phyloP scores from a whole-genome alignment of 345 rosid genomes.

The Eucalyptus tenuipes region DNA sequence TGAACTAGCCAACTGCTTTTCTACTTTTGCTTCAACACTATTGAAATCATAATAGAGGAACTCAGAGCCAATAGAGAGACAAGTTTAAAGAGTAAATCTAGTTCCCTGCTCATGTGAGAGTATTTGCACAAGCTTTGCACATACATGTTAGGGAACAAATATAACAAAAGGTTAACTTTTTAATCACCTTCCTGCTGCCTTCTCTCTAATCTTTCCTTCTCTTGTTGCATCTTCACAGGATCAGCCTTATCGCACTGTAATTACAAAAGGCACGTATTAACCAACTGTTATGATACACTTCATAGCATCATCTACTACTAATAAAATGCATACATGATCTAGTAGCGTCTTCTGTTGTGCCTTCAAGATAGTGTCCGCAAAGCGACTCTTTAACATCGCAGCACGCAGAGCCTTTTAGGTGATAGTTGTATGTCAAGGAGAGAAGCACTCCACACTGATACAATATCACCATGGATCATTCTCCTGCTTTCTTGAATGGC shows the following conservation, averaged over 20 bases:
- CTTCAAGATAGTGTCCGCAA: slow-evolving; percentile 63
- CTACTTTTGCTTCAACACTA: background rate
- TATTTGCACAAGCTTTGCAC: background rate
- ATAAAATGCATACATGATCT: slow-evolving; percentile 28
- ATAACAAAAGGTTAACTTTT: background rate
- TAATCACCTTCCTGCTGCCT: slow-evolving; percentile 64
- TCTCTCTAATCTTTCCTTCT: slow-evolving; percentile 59
- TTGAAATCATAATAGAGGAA: background rate
- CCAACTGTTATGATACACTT: background rate
- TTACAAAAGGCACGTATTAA: background rate
- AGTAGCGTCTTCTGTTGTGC: slow-evolving; percentile 56
- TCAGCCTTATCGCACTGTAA: slow-evolving; percentile 56
- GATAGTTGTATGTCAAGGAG: slow-evolving; percentile 37
- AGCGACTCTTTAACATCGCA: slow-evolving; percentile 62
- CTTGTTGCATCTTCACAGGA: slow-evolving; percentile 38
- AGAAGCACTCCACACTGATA: slow-evolving; percentile 31
- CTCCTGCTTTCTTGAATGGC: background rate
- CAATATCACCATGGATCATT: background rate
- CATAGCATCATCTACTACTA: background rate
- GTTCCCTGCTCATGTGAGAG: background rate
- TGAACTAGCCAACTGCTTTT: background rate
- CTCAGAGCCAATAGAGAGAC: background rate
- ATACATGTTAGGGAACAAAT: background rate
- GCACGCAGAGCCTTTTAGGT: slow-evolving; percentile 77
- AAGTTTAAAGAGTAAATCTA: background rate